phyloP scores from a whole-genome alignment of 2,329 filamentous ascomycete species.

The Colletotrichum sidae region DNA sequence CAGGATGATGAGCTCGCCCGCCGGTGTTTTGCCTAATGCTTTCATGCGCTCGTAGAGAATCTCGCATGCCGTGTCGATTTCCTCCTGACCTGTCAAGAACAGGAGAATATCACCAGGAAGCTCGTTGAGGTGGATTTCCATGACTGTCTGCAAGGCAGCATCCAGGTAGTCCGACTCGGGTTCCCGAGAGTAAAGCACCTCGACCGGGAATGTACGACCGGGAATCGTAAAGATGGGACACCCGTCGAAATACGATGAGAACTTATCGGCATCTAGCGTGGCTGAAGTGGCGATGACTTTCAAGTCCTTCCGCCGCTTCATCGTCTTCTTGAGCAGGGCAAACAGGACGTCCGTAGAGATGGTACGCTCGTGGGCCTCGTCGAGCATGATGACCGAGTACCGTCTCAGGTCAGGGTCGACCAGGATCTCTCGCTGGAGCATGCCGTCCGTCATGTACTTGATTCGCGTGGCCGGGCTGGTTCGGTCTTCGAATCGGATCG shows the following conservation, averaged over 20 bases:
- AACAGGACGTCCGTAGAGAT: constrained; percentile 97
- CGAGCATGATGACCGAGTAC: constrained; percentile 97
- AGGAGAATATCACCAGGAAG: constrained; percentile 94
- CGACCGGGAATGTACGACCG: constrained; percentile 93
- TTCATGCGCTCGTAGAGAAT: constrained; percentile 97
- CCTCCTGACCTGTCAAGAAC: constrained; percentile 96
- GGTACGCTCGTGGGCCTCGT: constrained; percentile 97
- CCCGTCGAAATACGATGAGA: constrained; percentile 94
- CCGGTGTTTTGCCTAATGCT: constrained; percentile 86
- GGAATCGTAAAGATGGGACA: constrained; percentile 98
- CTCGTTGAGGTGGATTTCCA: constrained; percentile 97
- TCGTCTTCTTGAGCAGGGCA: constrained; percentile 90
- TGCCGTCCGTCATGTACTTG: constrained; percentile 99
- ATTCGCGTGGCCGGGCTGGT: constrained; percentile 90
- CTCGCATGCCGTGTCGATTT: constrained; percentile 95
- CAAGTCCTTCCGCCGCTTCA: constrained; percentile 86
- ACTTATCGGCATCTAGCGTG: constrained; percentile 96
- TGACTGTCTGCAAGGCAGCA: constrained; percentile 92
- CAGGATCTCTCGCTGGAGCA: constrained; percentile 95
- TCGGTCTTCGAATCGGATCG: constrained; percentile 96
- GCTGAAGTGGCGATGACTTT: constrained; percentile 97
- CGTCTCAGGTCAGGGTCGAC: constrained; percentile 88
- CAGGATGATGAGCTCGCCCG: constrained; percentile 81
- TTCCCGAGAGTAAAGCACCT: constrained; percentile 94
- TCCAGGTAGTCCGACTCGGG: constrained; percentile 97